These are phyloP conservation scores for Aureobasidium pullulans DNA, from an alignment of 2,329 filamentous ascomycete genomes.

Conservation along the genomic window DNA sequence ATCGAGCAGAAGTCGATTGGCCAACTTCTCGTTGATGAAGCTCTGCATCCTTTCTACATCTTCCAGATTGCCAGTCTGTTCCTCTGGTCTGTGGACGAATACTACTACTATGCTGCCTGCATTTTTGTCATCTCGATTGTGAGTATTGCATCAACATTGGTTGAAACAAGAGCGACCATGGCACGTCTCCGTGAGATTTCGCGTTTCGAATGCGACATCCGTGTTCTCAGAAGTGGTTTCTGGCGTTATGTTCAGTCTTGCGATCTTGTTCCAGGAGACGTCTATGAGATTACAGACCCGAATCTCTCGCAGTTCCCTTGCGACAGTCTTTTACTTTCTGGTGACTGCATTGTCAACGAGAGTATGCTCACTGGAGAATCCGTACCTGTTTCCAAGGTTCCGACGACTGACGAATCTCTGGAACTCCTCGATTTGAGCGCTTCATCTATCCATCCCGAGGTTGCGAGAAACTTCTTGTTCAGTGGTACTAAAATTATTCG, in stretches of 20 bases:
- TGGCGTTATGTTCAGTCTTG: conserved; percentile 84
- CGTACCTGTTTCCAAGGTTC: conserved; percentile 88
- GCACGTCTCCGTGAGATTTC: conserved; percentile 83
- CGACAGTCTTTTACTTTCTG: conserved; percentile 82
- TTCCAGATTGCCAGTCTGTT: conserved; percentile 93
- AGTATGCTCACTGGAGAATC: conserved; percentile 98
- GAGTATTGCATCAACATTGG: conserved; percentile 79
- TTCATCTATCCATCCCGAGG: conserved; percentile 72
- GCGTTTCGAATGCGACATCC: conserved; percentile 87
- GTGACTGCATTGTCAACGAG: conserved; percentile 97
- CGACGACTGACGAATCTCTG: conserved; percentile 75
- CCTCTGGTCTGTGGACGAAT: conserved; percentile 91
- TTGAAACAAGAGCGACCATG: conserved; percentile 94
- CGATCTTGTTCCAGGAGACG: conserved; percentile 88
- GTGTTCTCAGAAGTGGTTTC: conserved; percentile 88
- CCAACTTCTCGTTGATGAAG: conserved; percentile 85
- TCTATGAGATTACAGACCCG: conserved; percentile 95
- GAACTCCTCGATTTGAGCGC: conserved; percentile 67
- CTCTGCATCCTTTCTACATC: conserved; percentile 95
- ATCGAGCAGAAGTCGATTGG: conserved; percentile 81
- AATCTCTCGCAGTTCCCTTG: conserved; percentile 81
- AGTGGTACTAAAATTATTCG: conserved; percentile 93
- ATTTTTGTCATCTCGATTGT: conserved; percentile 93
- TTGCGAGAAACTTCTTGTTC: conserved; percentile 86
- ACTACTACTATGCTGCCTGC: conserved; percentile 94